Conservation (phyloP, 495 filamentous ascomycete genomes). For the Penicillium pulvis region DNA sequence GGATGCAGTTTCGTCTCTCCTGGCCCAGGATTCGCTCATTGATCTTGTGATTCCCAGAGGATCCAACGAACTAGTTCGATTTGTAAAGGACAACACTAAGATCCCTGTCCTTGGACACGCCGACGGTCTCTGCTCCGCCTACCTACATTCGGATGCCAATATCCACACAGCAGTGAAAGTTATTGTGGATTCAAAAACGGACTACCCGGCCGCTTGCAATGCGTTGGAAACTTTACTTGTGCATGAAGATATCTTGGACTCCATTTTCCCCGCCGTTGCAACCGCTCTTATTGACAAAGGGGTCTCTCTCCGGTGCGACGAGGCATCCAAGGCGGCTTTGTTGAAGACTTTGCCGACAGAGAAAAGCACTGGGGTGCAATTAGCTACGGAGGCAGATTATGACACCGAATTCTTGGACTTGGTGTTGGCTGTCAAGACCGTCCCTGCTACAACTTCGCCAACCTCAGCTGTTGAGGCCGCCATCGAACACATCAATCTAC, state of each 20-base stretch:
- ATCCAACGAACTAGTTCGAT: conserved; percentile 88
- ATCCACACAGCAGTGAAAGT: conserved; percentile 70
- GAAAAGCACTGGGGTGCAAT: conserved; percentile 55
- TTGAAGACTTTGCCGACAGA: conserved; percentile 31
- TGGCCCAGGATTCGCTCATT: conserved; percentile 81
- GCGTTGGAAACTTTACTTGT: conserved; percentile 86
- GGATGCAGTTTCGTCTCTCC: conserved; percentile 81
- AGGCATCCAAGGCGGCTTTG: conserved; percentile 62
- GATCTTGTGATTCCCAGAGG: conserved; percentile 95
- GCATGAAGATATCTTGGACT: conserved; percentile 67
- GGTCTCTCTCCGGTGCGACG: conserved; percentile 84
- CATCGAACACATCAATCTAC: conserved; percentile 83
- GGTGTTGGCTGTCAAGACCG: conserved; percentile 79
- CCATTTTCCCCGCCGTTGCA: conserved; percentile 71
- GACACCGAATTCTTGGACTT: conserved; percentile 88
- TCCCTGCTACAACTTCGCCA: conserved; percentile 47
- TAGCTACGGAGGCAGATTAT: conserved; percentile 70
- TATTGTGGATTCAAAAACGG: conserved; percentile 86
- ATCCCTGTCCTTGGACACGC: conserved; percentile 97
- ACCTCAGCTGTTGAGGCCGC: conserved; percentile 60
- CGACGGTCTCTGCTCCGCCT: conserved; percentile 90
- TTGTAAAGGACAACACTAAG: conserved; percentile 84
- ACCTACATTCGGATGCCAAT: conserved; percentile 81
- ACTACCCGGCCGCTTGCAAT: conserved; percentile 98
- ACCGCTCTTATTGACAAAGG: conserved; percentile 70